Evolutionary conservation across 306 rosid species (phyloP), one percentile per base, ranked within the genome.

Genomic region (Morella rubra): DNA sequence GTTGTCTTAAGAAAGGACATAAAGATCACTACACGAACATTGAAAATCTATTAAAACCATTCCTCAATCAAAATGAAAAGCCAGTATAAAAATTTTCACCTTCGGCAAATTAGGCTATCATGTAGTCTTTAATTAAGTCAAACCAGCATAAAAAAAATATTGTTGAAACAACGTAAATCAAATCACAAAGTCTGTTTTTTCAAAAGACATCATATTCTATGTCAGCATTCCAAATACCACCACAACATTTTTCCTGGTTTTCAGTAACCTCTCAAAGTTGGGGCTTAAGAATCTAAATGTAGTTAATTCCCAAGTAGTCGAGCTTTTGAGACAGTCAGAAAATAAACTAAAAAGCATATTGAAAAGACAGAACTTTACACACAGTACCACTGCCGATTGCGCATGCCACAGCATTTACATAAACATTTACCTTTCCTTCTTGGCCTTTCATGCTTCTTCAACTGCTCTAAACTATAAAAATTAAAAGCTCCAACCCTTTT

Each of bases 381-480:
- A 55, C 9, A 55, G 19, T 19, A n/a, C 27, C 19, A 7, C 22
- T 1, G 6, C 32, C 32, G 32, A 27, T 27, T 27, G 32, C 32
- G 32, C 32, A 2, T 27, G 32, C 32, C 32, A 27, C 32, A 27
- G 32, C 32, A 27, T 27, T 52, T 13, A 18, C 18, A 5, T 52
- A 16, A n/a, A 37, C 13, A 55, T 24, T 60, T 84, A 84, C 84
- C 86, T 82, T 85, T 76, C 80, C 73, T 45, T 76, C 84, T 6
- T 81, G 87, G 32, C 80, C 72, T 55, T 84, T 84, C 85, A 84
- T 81, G 72, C 37, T 81, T 22, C 64, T 81, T 8, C 77, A 20
- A 40, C 59, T 46, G 55, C 78, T 41, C 19, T 19, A 46, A 56
- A n/a, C 16, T 20, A 6, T 42, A 40, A 4, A 24, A 42, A 73